Base-by-base conservation (phyloP, 768 basidiomycete species). In the Mycena rebaudengoi region DNA sequence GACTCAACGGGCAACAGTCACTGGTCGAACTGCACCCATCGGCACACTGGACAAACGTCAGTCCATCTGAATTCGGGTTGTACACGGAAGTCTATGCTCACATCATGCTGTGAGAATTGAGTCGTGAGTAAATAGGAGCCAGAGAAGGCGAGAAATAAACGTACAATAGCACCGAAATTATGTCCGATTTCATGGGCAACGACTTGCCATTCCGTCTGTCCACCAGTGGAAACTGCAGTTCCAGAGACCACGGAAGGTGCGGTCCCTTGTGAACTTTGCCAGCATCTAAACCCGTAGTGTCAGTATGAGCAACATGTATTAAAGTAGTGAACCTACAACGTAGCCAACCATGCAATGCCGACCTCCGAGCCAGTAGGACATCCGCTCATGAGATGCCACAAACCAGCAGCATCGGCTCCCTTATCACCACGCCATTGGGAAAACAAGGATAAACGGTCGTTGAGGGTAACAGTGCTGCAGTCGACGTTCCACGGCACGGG, bases 321-420 rank as follows among this genome's bases (percentile, higher is more conserved):
- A 39, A 58, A 44, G 35, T 33, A 35, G 35, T 30, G 40, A 35
- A 79, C 83, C 71, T 78, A 92, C 76, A 96, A 73, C 20, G 91
- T 92, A 21, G 85, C 91, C 3, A 97, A 84, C 94, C 94, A 95
- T 5, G 94, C 94, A 48, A 96, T 93, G 21, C 94, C 95, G 35
- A 91, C 88, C 76, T 94, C 92, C 11, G 86, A 84, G n/a, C 91
- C 91, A 10, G 90, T 89, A 4, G 90, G 87, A 68, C 92, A 94
- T 25, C 88, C 88, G 66, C 91, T 93, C 89, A 96, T 91, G 13
- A 96, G 79, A 78, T 95, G 94, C 91, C 94, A 96, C 29, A 97
- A 81, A 3, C 94, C 95, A 21, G 85, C 87, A 18, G 87, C 85
- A 72, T 95, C 93, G n/a, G 82, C 75, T 7, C 89, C 86, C 68